Evolutionary conservation across 306 rosid species (phyloP), one percentile per base, ranked within the genome.

Genomic region (Acmispon strigosus): DNA sequence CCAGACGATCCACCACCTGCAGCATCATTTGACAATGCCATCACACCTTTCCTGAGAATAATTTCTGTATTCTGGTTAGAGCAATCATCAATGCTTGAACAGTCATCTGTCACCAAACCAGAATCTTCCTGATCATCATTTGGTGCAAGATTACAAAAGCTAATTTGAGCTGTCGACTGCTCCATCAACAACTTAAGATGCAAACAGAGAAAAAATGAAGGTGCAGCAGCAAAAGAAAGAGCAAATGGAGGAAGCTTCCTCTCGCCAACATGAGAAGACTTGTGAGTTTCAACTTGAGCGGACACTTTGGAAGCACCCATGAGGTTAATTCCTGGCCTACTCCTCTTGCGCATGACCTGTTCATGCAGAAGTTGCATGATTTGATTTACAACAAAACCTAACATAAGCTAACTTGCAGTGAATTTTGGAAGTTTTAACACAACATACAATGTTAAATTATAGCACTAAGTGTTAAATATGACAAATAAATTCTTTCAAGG

Each of bases 161-260:
- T 72, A 66, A 87, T 49, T 70, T 60, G 83, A 78, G 85, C 73
- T 74, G 83, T 80, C 3, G 84, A 73, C 70, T 60, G 86, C 77
- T 89, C 87, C 90, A 95, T 83, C 53, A 95, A 86, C 79, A 86
- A 84, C 84, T 86, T 84, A 68, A 86, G 92, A 81, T 91, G 99
- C 89, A 95, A 78, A 74, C 86, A 74, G 70, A 95, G 76, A 75
- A 91, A 89, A 81, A 86, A 91, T 17, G 92, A 73, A 47, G 99
- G 96, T 2, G 95, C 92, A 54, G 99, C 95, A 58, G 92, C 77
- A 81, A 86, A 87, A 73, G 90, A 82, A 79, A 89, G 92, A 73
- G 92, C 78, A 76, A 89, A 84, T 12, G 92, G 87, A 67, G 88
- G 89, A 79, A 87, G 84, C 69, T 82, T 86, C 74, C 73, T 80